These are phyloP conservation scores for Penicillium sumatraense DNA, from an alignment of 2,329 filamentous ascomycete species.

Conservation along the genomic window DNA sequence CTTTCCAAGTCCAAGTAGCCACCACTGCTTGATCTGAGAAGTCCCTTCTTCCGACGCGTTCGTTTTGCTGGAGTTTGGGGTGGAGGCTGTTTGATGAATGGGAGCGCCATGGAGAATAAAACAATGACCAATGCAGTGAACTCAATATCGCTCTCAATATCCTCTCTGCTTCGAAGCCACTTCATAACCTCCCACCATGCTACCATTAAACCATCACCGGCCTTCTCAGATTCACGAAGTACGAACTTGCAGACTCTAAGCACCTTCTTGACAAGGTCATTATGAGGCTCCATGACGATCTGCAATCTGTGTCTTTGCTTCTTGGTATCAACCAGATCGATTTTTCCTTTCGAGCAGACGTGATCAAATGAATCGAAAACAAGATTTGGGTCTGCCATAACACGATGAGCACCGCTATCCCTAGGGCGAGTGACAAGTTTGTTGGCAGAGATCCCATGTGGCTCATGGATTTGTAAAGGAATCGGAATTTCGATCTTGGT, in stretches of 20 bases:
- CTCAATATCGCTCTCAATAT: slow-evolving; percentile 59
- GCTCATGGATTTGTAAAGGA: slow-evolving; percentile 63
- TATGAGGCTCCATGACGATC: slow-evolving; percentile 69
- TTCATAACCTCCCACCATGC: slow-evolving; percentile 76
- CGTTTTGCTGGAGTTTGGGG: slow-evolving; percentile 37
- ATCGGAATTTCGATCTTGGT: slow-evolving; percentile 68
- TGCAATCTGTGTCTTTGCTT: slow-evolving; percentile 68
- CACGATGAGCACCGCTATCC: slow-evolving; percentile 55
- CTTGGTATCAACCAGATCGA: slow-evolving; percentile 69
- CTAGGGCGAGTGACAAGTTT: slow-evolving; percentile 56
- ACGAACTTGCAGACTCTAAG: slow-evolving; percentile 68
- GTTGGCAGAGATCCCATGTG: slow-evolving; percentile 62
- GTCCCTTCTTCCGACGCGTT: slow-evolving; percentile 46
- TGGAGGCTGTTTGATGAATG: slow-evolving; percentile 54
- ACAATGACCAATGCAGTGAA: slow-evolving; percentile 72
- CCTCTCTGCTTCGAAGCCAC: slow-evolving; percentile 63
- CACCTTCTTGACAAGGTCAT: slow-evolving; percentile 64
- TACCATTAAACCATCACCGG: slow-evolving; percentile 65
- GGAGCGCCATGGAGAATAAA: slow-evolving; percentile 67
- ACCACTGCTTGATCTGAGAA: slow-evolving; percentile 57
- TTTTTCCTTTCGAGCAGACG: slow-evolving; percentile 61
- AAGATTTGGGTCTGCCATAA: slow-evolving; percentile 49
- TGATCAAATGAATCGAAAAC: slow-evolving; percentile 60
- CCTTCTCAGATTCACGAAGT: slow-evolving; percentile 59
- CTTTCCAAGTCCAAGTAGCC: slow-evolving; percentile 48